Conservation (phyloP, 306 rosid genomes). For the Benincasa hispida region DNA sequence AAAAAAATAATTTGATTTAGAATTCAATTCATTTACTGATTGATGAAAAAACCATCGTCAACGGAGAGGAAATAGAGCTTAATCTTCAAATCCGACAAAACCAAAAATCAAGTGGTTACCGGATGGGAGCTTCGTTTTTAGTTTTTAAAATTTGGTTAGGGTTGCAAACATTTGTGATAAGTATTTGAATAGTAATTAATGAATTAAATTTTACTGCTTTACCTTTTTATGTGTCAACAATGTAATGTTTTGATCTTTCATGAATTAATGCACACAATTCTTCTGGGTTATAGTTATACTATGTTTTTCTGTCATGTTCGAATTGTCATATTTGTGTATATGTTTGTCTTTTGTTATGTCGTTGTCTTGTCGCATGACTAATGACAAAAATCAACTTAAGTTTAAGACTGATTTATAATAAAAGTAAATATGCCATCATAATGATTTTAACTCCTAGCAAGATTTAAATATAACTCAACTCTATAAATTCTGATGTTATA, state of each 20-base stretch:
- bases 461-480: neutral
- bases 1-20: no score
- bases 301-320: neutral
- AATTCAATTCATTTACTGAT: no score
- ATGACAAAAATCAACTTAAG: neutral
- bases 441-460: neutral
- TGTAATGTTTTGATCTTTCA: neutral
- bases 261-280: neutral
- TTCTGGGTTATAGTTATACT: neutral
- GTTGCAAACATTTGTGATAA: neutral
- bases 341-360: neutral
- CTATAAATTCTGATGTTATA: no score
- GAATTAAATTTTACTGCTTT: neutral
- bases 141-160: neutral
- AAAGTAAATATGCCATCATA: neutral
- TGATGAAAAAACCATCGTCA: no score
- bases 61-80: no score
- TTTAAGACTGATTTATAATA: neutral
- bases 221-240: no score
- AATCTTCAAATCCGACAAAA: no score
- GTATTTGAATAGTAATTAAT: neutral
- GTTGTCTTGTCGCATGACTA: neutral
- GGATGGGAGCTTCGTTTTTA: no score
- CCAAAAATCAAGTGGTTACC: no score
- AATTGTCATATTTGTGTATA: neutral